phyloP scores from a whole-genome alignment of 2,329 filamentous ascomycete genomes.

The Aspergillus costaricaensis region DNA sequence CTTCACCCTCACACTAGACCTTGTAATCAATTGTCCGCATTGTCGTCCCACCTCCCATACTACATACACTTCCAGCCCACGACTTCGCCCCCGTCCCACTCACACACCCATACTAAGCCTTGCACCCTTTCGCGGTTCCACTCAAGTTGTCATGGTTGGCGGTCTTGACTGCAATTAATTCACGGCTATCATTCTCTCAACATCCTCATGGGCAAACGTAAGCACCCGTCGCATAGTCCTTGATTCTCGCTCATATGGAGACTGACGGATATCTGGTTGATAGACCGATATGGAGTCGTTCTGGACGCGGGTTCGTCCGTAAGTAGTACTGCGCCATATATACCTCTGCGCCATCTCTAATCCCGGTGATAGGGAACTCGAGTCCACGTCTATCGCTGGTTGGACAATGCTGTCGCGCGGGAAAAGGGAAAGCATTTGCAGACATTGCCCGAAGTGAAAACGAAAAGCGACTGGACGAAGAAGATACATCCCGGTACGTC shows the following conservation, averaged over 20 bases:
- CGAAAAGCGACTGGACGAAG: constrained; percentile 84
- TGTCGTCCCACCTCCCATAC: background rate
- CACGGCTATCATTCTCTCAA: background rate
- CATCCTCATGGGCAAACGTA: constrained; percentile 49
- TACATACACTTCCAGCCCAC: background rate
- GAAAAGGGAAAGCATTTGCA: constrained; percentile 64
- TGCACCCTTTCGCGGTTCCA: background rate
- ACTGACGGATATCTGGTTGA: constrained; percentile 5
- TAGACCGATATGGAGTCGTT: constrained; percentile 82
- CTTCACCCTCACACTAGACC: background rate
- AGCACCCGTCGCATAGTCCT: constrained; percentile 6
- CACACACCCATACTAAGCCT: background rate
- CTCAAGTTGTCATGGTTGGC: too few species aligned
- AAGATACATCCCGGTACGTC: constrained; percentile 81
- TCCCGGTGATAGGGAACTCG: constrained; percentile 68
- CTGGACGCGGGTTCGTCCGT: constrained; percentile 94
- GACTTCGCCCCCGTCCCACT: background rate
- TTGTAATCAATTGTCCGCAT: background rate
- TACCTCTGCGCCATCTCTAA: constrained; percentile 3
- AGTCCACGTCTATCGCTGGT: constrained; percentile 92
- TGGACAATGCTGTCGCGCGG: constrained; percentile 69
- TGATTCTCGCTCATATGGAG: background rate
- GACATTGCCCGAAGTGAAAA: constrained; percentile 75
- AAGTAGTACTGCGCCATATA: constrained; percentile 28
- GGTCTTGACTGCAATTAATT: too few species aligned